phyloP scores from a whole-genome alignment of 139 green algal genomes.

The Auxenochlorella pyrenoidosa region DNA sequence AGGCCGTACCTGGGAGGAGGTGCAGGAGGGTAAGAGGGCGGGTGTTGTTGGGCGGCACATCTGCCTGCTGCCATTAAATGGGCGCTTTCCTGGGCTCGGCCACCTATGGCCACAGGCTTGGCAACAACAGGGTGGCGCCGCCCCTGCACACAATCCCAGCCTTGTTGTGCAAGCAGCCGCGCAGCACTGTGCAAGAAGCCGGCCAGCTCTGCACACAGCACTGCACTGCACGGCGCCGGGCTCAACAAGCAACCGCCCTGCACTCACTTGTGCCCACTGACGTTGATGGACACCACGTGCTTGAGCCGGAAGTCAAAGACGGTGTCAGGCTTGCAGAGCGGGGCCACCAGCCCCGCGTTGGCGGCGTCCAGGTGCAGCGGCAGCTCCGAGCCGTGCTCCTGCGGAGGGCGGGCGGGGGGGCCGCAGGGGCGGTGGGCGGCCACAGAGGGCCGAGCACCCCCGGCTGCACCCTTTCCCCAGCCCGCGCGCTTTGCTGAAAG shows the following conservation, averaged over 20 bases:
- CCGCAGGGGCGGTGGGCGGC: no score
- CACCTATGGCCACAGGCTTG: no score
- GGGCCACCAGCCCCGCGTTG: constrained; percentile 53
- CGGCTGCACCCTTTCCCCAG: no score
- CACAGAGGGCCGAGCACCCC: no score
- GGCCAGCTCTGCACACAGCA: no score
- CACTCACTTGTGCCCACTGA: constrained; percentile 56
- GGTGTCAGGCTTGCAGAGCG: constrained; percentile 52
- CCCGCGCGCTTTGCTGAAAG: no score
- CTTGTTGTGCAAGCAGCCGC: background rate
- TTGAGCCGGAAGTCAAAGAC: constrained; percentile 67
- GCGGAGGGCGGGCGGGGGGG: background rate
- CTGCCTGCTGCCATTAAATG: no score
- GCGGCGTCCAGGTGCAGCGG: constrained; percentile 73
- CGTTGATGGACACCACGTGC: constrained; percentile 74
- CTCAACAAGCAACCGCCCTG: background rate
- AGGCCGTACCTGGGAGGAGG: constrained; percentile 51
- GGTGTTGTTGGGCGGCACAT: background rate
- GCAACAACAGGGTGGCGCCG: no score
- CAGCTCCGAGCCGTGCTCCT: constrained; percentile 56
- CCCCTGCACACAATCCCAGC: no score
- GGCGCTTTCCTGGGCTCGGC: no score
- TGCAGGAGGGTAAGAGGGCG: background rate
- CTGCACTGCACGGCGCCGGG: no score
- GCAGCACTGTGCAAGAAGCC: no score